These are phyloP conservation scores for Stereum hirsutum DNA, from an alignment of 1,284 basidiomycete genomes.

Conservation along the genomic window DNA sequence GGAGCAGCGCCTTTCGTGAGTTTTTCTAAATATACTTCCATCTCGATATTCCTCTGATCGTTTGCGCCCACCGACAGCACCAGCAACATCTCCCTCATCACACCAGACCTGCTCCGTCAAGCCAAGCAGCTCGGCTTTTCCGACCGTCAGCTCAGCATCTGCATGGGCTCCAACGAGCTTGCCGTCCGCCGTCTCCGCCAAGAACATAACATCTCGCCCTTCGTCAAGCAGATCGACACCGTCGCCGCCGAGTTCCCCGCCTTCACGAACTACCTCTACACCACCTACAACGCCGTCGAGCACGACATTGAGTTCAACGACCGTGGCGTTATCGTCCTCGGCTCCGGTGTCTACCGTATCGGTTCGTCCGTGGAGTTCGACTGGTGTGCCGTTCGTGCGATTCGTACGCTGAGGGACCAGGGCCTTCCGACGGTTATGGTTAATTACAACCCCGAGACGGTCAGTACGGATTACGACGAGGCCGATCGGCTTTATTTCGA, in stretches of 20 bases:
- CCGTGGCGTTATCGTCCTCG: constrained; percentile 93
- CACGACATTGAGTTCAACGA: constrained; percentile 90
- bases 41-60: background rate
- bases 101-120: constrained; percentile 61
- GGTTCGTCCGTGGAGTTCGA: constrained; percentile 99
- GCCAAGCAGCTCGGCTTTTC: constrained; percentile 97
- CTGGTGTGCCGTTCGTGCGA: constrained; percentile 98
- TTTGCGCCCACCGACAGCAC: constrained; percentile 43
- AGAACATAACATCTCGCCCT: constrained; percentile 79
- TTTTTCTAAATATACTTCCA: constrained; percentile 11
- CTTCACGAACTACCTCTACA: constrained; percentile 98
- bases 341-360: constrained; percentile 97
- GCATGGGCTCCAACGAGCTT: constrained; percentile 81
- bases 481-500: constrained; percentile 98
- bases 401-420: constrained; percentile 88
- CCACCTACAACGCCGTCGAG: constrained; percentile 92
- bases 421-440: constrained; percentile 98
- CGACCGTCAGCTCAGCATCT: constrained; percentile 80
- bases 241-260: constrained; percentile 99
- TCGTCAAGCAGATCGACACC: constrained; percentile 98
- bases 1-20: constrained; percentile 69
- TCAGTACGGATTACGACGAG: constrained; percentile 98
- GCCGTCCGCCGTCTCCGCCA: constrained; percentile 83
- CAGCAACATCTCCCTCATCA: constrained; percentile 63
- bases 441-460: constrained; percentile 99